Evolutionary conservation across 257 asterid species (phyloP), one percentile per base, ranked within the genome.

Genomic region (Ballota nigra): DNA sequence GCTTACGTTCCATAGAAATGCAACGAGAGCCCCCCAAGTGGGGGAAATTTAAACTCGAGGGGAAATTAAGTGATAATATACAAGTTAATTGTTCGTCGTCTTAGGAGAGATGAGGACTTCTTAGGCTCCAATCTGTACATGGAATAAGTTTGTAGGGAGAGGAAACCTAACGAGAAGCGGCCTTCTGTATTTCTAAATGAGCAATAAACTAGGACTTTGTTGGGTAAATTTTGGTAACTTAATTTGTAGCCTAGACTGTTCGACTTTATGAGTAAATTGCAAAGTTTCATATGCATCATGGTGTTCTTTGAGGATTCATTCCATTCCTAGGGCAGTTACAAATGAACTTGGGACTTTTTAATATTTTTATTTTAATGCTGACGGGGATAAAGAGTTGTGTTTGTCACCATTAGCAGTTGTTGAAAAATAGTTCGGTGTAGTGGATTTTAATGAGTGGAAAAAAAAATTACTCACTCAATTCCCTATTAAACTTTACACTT

Each of bases 41-140:
- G 59, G 33, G 22, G 20, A 49, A 19, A 12, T 68, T 31, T 66
- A 65, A 66, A 26, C 18, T 41, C 58, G 38, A 8, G 12, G 29
- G 49, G 75, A n/a, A 65, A 31, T 31, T 31, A 31, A 11, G 66
- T 59, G 65, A 51, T 33, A 36, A 5, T 63, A 49, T 3, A 18
- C 10, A 13, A 15, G 19, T 65, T 49, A n/a, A 65, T 66, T 60
- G 58, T 73, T 68, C 59, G 56, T 68, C 23, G 16, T 49, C 58
- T 71, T 57, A 76, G 78, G 66, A 36, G 56, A 5, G 19, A 40
- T 2, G 76, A 62, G 81, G 74, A 69, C 52, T 64, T 81, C 62
- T 71, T 63, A 76, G 78, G 66, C 57, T 31, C 70, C 78, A 36
- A 29, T 60, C 34, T 86, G 91, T 83, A 82, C 58, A 86, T 74